Evolutionary conservation across 163 green algal genomes (phyloP).

Genomic region (Chloromonas sp.): DNA sequence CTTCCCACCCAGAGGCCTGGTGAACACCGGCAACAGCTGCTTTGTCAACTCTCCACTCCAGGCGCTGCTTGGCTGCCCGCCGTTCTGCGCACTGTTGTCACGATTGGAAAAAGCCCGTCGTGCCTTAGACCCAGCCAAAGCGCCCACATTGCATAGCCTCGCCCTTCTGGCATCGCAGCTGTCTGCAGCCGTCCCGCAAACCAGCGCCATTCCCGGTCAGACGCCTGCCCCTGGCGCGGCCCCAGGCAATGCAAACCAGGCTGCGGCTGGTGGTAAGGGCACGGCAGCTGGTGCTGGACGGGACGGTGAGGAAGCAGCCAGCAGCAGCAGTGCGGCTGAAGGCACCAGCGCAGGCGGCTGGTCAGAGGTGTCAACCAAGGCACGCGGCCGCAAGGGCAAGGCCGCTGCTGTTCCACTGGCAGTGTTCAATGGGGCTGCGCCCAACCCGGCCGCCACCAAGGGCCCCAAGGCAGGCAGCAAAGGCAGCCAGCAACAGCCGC

Average conservation of each 20-base stretch:
- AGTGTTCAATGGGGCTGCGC: not conserved
- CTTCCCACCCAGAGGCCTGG: slow-evolving; percentile 29
- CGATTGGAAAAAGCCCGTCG: slow-evolving; percentile 15
- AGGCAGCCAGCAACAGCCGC: too few species aligned
- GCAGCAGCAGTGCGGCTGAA: not conserved
- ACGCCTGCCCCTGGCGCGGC: not conserved
- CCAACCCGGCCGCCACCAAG: too few species aligned
- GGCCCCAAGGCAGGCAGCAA: too few species aligned
- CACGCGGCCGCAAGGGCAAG: not conserved
- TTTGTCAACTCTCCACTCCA: slow-evolving; percentile 54
- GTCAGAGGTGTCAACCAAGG: slow-evolving; percentile 1
- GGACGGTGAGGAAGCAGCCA: not conserved
- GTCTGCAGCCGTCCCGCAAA: not conserved
- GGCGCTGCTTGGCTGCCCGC: slow-evolving; percentile 40
- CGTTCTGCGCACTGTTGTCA: slow-evolving; percentile 40
- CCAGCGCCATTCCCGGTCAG: not conserved
- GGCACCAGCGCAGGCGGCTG: not conserved
- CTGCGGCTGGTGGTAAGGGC: not conserved
- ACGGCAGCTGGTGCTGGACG: not conserved
- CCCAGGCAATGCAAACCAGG: not conserved
- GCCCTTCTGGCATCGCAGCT: slow-evolving; percentile 24
- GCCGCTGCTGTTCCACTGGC: not conserved
- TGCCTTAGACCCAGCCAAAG: slow-evolving; percentile 16
- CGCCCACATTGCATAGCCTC: slow-evolving; percentile 35
- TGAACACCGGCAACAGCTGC: slow-evolving; percentile 56